A percentile compares a stretch with the other conserved stretches of the same genome.
phyloP scores from a whole-genome alignment of 345 rosid species.

The Euphorbia peplus region DNA sequence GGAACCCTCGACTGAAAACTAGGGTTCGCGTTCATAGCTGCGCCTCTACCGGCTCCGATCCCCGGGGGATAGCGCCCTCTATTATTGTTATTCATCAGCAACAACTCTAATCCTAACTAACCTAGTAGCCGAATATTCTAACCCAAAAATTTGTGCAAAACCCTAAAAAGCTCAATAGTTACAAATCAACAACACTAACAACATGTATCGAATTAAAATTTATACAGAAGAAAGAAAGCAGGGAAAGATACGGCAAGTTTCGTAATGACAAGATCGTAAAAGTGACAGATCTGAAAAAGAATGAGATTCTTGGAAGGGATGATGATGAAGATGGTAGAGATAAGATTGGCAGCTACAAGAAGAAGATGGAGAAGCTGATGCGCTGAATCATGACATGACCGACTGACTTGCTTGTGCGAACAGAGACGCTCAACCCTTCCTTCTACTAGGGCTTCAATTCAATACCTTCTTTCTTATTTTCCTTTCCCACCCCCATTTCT shows the following conservation, averaged over 20 bases:
- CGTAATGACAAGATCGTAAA: background rate
- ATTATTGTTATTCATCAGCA: slow-evolving; percentile 53
- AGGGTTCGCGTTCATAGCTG: slow-evolving; percentile 46
- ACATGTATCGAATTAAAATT: background rate
- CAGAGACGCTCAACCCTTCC: too few species aligned
- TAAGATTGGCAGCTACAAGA: too few species aligned
- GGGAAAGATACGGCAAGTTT: background rate
- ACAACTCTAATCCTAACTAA: slow-evolving; percentile 34
- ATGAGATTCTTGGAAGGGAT: background rate
- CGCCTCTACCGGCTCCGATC: slow-evolving; percentile 42
- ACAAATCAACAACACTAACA: slow-evolving; percentile 12
- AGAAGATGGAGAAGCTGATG: too few species aligned
- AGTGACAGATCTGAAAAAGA: slow-evolving; percentile 32
- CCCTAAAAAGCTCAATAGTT: slow-evolving; percentile 14
- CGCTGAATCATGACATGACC: too few species aligned
- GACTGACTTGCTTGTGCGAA: too few species aligned
- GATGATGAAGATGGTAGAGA: too few species aligned
- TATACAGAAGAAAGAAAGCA: background rate
- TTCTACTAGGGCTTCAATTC: too few species aligned
- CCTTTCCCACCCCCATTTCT: too few species aligned
- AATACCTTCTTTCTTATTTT: too few species aligned
- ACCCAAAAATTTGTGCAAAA: slow-evolving; percentile 22
- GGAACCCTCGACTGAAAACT: slow-evolving; percentile 39
- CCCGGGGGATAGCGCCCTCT: slow-evolving; percentile 53
- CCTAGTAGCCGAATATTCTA: slow-evolving; percentile 6